phyloP scores from a whole-genome alignment of 179 eudicot species.

The Silene noctiflora region DNA sequence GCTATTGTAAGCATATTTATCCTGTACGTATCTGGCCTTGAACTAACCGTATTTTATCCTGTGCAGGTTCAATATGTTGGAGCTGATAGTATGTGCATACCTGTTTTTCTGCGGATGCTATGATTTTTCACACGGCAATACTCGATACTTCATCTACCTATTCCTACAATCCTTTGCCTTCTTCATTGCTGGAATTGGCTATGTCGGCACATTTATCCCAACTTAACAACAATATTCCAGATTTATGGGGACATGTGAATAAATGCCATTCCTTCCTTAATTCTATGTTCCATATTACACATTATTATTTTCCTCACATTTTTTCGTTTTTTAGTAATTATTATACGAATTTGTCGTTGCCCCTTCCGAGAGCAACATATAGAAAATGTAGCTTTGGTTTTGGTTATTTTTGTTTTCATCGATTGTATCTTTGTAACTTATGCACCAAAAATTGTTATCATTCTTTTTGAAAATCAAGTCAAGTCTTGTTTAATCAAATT shows the following conservation, averaged over 20 bases:
- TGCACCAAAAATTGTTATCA: neutral
- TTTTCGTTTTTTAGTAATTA: neutral
- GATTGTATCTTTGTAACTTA: neutral
- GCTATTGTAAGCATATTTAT: neutral
- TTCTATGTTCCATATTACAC: conserved; percentile 1
- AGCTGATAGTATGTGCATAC: conserved; percentile 48
- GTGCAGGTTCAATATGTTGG: conserved; percentile 44
- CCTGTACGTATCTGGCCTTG: too few relatives aligned
- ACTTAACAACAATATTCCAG: conserved; percentile 12
- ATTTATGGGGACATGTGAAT: neutral
- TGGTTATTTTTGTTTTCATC: neutral
- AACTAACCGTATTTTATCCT: neutral
- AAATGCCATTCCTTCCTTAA: neutral
- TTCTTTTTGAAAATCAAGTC: neutral
- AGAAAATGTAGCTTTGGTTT: conserved; percentile 5
- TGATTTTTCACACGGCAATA: conserved; percentile 45
- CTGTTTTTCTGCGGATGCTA: conserved; percentile 70
- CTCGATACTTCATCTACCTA: conserved; percentile 60
- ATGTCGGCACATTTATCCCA: conserved; percentile 59
- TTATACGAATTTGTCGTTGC: neutral
- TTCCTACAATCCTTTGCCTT: conserved; percentile 63
- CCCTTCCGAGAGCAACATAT: neutral
- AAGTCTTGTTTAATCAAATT: neutral
- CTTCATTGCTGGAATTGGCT: conserved; percentile 68
- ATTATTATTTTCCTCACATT: neutral